Percentiles rank a stretch among this genome's conserved stretches.
Conservation (phyloP, 805 yeast genomes). For the Myxozyma neotropica region DNA sequence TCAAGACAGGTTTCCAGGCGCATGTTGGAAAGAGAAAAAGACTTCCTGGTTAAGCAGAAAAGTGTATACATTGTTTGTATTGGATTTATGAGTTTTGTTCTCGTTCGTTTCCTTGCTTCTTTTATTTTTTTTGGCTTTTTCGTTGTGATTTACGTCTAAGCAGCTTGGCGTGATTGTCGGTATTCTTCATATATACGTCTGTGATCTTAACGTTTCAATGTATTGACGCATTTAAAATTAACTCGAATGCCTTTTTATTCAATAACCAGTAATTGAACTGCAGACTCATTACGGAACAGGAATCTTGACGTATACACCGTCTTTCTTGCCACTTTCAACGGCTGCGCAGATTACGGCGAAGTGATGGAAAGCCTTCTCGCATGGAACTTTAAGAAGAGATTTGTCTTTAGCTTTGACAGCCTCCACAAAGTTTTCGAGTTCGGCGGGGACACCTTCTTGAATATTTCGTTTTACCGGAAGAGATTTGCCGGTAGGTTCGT, state of each 20-base stretch:
- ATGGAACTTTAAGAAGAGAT: slow-evolving; percentile 54
- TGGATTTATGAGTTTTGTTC: not conserved
- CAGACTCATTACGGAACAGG: not conserved
- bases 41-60: slow-evolving; percentile 26
- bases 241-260: too few relatives aligned
- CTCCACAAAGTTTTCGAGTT: slow-evolving; percentile 57
- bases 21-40: slow-evolving; percentile 80
- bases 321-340: slow-evolving; percentile 59
- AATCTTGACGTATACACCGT: slow-evolving; percentile 40
- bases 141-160: not conserved
- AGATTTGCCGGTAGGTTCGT: slow-evolving; percentile 31
- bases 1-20: slow-evolving; percentile 99
- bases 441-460: slow-evolving; percentile 60
- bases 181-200: not conserved
- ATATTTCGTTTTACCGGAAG: slow-evolving; percentile 40
- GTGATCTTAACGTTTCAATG: not conserved
- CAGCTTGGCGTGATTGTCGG: not conserved
- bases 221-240: not conserved
- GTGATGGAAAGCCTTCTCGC: slow-evolving; percentile 86
- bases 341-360: slow-evolving; percentile 88
- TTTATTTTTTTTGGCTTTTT: not conserved
- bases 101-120: not conserved
- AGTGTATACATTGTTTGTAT: not conserved
- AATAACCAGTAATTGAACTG: too few relatives aligned
- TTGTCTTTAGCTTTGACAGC: slow-evolving; percentile 70